Percentiles rank a stretch among this genome's conserved stretches.
Conservation (phyloP, 2,329 filamentous ascomycete species). For the Aspergillus sp. region DNA sequence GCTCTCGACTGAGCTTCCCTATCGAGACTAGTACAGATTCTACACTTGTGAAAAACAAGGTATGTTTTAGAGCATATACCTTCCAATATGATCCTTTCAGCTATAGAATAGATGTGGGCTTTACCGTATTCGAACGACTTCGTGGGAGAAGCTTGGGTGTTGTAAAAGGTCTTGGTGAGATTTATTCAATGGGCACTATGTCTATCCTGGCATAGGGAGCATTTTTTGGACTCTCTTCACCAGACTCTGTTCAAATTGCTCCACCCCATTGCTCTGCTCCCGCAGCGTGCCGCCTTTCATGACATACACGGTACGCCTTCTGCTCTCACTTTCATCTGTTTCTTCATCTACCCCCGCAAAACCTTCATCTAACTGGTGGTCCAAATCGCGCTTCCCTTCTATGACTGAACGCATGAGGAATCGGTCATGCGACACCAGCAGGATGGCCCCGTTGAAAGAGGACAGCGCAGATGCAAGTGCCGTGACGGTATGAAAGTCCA, state of each 20-base stretch:
- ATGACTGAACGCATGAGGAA: slow-evolving; percentile 75
- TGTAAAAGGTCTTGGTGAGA: too few species aligned
- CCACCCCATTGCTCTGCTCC: slow-evolving; percentile 58
- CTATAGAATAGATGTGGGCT: neutral
- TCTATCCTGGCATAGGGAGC: slow-evolving; percentile 17
- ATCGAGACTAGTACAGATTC: too few species aligned
- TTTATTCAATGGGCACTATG: too few species aligned
- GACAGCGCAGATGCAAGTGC: slow-evolving; percentile 66
- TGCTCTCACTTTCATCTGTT: slow-evolving; percentile 36
- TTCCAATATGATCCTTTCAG: neutral
- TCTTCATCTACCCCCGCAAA: slow-evolving; percentile 49
- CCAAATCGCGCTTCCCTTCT: slow-evolving; percentile 54
- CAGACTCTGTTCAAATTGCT: slow-evolving; percentile 63
- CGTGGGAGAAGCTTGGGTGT: too few species aligned
- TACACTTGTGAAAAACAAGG: too few species aligned
- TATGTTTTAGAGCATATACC: too few species aligned
- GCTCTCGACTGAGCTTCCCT: too few species aligned
- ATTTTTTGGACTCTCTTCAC: slow-evolving; percentile 57
- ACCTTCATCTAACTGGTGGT: slow-evolving; percentile 38
- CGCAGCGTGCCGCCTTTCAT: slow-evolving; percentile 58
- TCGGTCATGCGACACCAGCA: slow-evolving; percentile 78
- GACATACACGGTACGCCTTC: slow-evolving; percentile 59
- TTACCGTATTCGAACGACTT: too few species aligned
- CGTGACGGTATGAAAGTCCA: slow-evolving; percentile 77
- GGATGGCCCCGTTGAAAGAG: slow-evolving; percentile 68